phyloP scores from a whole-genome alignment of 2,329 filamentous ascomycete genomes.

The Blastomyces gilchristii region DNA sequence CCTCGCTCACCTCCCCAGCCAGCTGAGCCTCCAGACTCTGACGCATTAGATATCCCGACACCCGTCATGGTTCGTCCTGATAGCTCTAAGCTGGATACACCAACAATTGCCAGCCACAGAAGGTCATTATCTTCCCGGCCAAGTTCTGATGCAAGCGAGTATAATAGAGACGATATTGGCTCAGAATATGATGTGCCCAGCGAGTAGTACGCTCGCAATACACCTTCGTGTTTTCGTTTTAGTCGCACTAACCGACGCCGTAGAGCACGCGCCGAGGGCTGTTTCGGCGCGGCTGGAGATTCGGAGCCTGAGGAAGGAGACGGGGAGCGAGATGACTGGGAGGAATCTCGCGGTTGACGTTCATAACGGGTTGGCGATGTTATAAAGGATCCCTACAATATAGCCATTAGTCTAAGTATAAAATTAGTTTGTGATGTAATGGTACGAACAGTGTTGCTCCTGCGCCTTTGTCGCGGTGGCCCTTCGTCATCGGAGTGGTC shows the following conservation, averaged over 20 bases:
- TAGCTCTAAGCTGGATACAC: constrained; percentile 85
- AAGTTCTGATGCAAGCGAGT: constrained; percentile 86
- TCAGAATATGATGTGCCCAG: constrained; percentile 87
- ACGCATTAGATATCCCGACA: constrained; percentile 53
- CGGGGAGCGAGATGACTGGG: constrained; percentile 38
- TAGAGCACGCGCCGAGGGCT: constrained; percentile 60
- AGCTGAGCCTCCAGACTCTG: constrained; percentile 44
- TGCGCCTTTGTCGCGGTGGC: constrained; percentile 65
- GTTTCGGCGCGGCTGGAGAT: constrained; percentile 39
- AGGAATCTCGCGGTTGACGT: constrained; percentile 31
- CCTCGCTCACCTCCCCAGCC: constrained; percentile 77
- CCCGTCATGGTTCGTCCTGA: constrained; percentile 79
- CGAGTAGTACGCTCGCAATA: constrained; percentile 74
- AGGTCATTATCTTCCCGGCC: constrained; percentile 95
- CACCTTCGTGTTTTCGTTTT: constrained; percentile 62
- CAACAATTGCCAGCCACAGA: constrained; percentile 89
- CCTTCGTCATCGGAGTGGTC: constrained; percentile 50
- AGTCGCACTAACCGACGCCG: constrained; percentile 64
- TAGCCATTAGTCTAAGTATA: constrained; percentile 12
- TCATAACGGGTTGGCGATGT: constrained; percentile 35
- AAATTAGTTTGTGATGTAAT: background rate
- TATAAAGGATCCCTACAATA: constrained; percentile 31
- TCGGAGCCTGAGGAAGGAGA: constrained; percentile 34
- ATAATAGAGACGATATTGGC: constrained; percentile 87
- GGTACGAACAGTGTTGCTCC: constrained; percentile 68